Base-by-base conservation (phyloP, 2,329 filamentous ascomycete species). In the Mycosphaerelloides madeirae region DNA sequence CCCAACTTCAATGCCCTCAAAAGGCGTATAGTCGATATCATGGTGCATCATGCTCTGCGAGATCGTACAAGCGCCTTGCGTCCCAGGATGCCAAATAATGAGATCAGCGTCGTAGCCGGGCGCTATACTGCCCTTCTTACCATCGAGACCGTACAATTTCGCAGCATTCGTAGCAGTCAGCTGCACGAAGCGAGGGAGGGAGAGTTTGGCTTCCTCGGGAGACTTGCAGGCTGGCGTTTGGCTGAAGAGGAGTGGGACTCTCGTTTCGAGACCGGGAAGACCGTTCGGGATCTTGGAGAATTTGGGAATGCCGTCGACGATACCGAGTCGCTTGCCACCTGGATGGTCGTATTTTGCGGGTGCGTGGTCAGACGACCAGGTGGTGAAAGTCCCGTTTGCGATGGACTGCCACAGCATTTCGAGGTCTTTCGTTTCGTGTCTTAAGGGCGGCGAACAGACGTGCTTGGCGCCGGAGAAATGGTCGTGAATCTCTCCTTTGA, bases 1-100 rank as follows among this genome's bases (percentile, higher is more conserved):
- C 20, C 68, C 69, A 31, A 83, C 56, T n/a, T 56, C 64, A 38
- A 68, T 69, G 0, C 79, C 78, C 57, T 83, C 79, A 53, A 76
- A 83, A 0, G 79, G 79, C 7, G 79, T 81, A 55, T 83, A 81
- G 55, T 83, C 79, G 2, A 80, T 73, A 48, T 77, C 70, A 57
- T 83, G 79, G 60, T 83, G 79, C 50, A 83, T 59, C 63, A 75
- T 73, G 4, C 48, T 50, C 37, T 72, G 68, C 20, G 55, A 60
- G n/a, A 69, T 57, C 1, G 49, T 52, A 28, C 62, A 62, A 1
- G 50, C 48, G 12, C 55, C 57, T 20, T 49, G 54, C 13, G 48
- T 44, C 0, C 44, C 54, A 12, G 64, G 63, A 56, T 71, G 67
- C 69, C 69, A 68, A 31, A 73, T 67, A 12, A 68, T 63, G 9